A percentile compares a stretch with the other conserved stretches of the same genome.
phyloP scores from a whole-genome alignment of 2,329 filamentous ascomycete species.

The Hypomyces perniciosus region DNA sequence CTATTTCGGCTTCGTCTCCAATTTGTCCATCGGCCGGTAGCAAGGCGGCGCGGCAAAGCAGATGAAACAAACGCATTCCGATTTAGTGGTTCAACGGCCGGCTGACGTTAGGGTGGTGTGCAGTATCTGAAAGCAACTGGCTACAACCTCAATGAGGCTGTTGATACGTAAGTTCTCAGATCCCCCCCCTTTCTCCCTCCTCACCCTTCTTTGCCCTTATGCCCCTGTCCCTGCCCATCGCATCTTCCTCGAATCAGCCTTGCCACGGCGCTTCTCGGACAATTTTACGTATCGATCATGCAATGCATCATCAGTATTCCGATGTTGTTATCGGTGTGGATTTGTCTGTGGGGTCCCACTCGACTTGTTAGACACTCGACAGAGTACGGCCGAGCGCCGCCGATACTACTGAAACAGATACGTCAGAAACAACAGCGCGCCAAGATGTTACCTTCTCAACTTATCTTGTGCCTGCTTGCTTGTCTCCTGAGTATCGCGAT shows the following conservation, averaged over 20 bases:
- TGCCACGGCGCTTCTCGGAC: slow-evolving; percentile 18
- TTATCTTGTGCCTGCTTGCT: slow-evolving; percentile 7
- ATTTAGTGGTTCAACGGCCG: slow-evolving; percentile 6
- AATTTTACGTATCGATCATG: slow-evolving; percentile 18
- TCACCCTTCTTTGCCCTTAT: slow-evolving; percentile 3
- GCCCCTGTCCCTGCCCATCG: slow-evolving; percentile 3
- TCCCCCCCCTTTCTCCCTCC: neutral
- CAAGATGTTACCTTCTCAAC: slow-evolving; percentile 10
- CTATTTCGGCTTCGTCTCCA: slow-evolving; percentile 7
- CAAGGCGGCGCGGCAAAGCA: slow-evolving; percentile 6
- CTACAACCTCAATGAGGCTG: slow-evolving; percentile 48
- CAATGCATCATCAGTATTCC: slow-evolving; percentile 14
- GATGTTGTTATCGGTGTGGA: slow-evolving; percentile 17
- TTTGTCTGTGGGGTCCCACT: slow-evolving; percentile 27
- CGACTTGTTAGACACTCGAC: slow-evolving; percentile 22
- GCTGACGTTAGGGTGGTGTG: slow-evolving; percentile 10
- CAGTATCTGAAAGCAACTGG: slow-evolving; percentile 44
- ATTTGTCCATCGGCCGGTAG: slow-evolving; percentile 6
- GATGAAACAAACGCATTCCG: slow-evolving; percentile 2
- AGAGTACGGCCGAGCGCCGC: slow-evolving; percentile 34
- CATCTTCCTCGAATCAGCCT: slow-evolving; percentile 11
- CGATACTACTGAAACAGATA: slow-evolving; percentile 30
- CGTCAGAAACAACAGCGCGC: slow-evolving; percentile 11
- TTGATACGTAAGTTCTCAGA: slow-evolving; percentile 49
- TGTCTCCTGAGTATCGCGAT: slow-evolving; percentile 7